Conservation (phyloP, 139 green algal species). For the Ulvella scutata region DNA sequence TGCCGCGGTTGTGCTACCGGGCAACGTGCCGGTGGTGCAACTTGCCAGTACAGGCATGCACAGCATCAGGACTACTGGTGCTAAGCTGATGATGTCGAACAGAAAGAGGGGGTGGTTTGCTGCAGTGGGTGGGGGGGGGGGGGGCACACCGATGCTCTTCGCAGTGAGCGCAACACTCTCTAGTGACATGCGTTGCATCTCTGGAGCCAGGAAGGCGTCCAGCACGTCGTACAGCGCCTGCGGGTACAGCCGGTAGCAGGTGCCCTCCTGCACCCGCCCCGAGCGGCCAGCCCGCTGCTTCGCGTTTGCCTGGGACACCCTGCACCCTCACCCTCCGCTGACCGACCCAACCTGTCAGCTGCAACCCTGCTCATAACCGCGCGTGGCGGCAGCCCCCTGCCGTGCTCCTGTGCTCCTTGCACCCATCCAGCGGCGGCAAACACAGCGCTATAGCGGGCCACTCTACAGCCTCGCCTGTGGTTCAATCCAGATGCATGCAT, state of each 20-base stretch:
- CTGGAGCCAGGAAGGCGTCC: conserved; percentile 53
- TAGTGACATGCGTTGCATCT: conserved; percentile 80
- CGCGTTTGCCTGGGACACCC: conserved; percentile 17
- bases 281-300: conserved; percentile 51
- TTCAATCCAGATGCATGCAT: too few relatives aligned
- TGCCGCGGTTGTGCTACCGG: too few relatives aligned
- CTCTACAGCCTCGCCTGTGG: too few relatives aligned
- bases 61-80: too few relatives aligned
- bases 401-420: too few relatives aligned
- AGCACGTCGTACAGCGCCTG: conserved; percentile 46
- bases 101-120: not conserved
- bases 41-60: too few relatives aligned
- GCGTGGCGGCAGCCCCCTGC: too few relatives aligned
- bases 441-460: too few relatives aligned
- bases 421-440: too few relatives aligned
- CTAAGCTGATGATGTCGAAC: too few relatives aligned
- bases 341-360: not conserved
- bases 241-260: conserved; percentile 73
- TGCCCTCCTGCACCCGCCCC: conserved; percentile 50
- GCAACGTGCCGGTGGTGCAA: too few relatives aligned
- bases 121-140: not conserved
- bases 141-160: conserved; percentile 4
- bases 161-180: conserved; percentile 74
- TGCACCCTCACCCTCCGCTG: not conserved
- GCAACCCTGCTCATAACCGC: too few relatives aligned